Base-by-base conservation (phyloP, 2,329 filamentous ascomycete genomes). In the Monilinia fructicola region DNA sequence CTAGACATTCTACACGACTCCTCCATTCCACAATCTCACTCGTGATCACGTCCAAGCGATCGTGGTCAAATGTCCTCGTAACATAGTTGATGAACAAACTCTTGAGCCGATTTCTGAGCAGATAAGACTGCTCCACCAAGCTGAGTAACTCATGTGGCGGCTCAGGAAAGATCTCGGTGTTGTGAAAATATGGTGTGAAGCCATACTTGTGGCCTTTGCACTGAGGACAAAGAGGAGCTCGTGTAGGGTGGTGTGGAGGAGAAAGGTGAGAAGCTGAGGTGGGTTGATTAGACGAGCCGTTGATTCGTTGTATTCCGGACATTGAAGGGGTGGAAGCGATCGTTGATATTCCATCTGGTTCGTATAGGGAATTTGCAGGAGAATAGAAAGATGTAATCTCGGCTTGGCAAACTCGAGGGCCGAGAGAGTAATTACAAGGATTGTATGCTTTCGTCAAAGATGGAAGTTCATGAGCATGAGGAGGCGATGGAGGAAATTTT, bases 151-250 rank as follows among this genome's bases (percentile, higher is more conserved):
- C 66, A 48, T 74, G 73, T 35, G 73, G 73, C 66, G 72, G 71
- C 16, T 66, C 53, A 18, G 64, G 21, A 65, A 73, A 73, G 58
- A 73, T 64, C 1, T 54, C 64, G 4, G 53, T 66, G 55, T 74
- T 74, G 62, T 74, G 73, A 64, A 74, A 74, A 56, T 74, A 74
- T 4, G 69, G 53, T 18, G 68, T 73, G 69, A 72, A 74, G 58
- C 68, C 66, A 63, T 72, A 73, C 21, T 69, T 70, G 21, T 69
- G 62, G 14, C 73, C 73, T 67, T 69, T 72, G 66, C 72, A 74
- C 38, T 67, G 56, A 11, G 65, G 61, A 42, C 72, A 74, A 18
- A 60, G 56, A 12, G 65, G 63, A 55, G 61, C 61, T 44, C 28
- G 26, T 14, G 35, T 28, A 42, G 26, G 26, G 12, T 35, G 35